A percentile compares a stretch with the other conserved stretches of the same genome.
Conservation (phyloP, 225 moss, liverwort and hornwort genomes). For the Pseudisothecium myosuroides region DNA sequence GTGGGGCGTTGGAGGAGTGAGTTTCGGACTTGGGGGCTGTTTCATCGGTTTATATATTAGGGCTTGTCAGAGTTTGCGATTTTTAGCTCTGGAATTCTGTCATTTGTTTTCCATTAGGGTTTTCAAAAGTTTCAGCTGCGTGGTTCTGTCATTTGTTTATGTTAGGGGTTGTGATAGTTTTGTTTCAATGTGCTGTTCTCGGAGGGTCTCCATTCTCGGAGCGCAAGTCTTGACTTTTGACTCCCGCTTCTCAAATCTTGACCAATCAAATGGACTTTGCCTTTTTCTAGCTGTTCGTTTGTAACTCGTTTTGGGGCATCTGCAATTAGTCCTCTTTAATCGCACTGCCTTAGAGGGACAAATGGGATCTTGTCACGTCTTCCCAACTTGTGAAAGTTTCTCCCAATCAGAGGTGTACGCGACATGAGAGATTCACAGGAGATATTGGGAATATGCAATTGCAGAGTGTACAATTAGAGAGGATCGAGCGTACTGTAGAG, state of each 20-base stretch:
- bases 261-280: background rate
- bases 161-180: background rate
- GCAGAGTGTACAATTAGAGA: background rate
- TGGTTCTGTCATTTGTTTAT: background rate
- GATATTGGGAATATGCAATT: background rate
- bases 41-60: background rate
- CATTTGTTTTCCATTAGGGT: background rate
- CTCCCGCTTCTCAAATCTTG: background rate
- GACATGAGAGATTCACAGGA: background rate
- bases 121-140: background rate
- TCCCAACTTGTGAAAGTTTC: background rate
- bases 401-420: background rate
- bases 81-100: background rate
- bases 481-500: background rate
- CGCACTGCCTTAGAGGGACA: background rate
- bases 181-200: background rate
- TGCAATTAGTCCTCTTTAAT: background rate
- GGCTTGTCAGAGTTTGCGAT: background rate
- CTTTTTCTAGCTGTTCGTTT: background rate
- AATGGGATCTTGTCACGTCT: background rate
- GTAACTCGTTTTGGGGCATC: background rate
- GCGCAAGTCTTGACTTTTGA: background rate
- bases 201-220: background rate
- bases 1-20: conserved; percentile 48
- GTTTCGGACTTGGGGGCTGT: background rate